Conservation (phyloP, 1,284 basidiomycete species). For the Cutaneotrichosporon sp. region DNA sequence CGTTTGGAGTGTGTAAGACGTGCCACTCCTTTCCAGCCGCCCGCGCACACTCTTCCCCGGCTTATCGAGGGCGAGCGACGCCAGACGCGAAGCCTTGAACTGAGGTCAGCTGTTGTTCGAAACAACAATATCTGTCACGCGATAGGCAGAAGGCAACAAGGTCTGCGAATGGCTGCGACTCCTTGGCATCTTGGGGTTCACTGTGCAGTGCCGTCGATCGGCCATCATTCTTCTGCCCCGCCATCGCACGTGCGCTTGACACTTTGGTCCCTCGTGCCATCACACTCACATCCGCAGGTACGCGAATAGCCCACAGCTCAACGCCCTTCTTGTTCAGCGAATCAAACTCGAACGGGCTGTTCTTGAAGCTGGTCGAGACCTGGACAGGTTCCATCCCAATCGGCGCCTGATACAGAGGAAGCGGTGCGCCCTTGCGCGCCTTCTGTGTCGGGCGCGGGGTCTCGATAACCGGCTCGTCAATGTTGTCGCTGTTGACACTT, state of each 20-base stretch:
- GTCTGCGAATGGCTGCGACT: too few species aligned
- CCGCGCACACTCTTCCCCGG: constrained; percentile 14
- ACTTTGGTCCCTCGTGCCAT: background rate
- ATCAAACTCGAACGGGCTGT: constrained; percentile 47
- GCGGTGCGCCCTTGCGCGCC: background rate
- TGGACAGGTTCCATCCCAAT: constrained; percentile 39
- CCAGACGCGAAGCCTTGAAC: constrained; percentile 46
- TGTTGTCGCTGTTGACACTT: constrained; percentile 13
- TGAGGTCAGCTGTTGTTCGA: constrained; percentile 18
- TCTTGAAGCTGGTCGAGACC: constrained; percentile 29
- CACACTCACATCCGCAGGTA: constrained; percentile 42
- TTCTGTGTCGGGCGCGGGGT: background rate
- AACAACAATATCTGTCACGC: background rate
- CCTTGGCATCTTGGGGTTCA: too few species aligned
- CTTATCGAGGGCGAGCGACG: constrained; percentile 24
- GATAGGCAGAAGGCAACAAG: background rate
- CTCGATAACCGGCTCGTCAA: background rate
- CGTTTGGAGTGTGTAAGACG: constrained; percentile 35
- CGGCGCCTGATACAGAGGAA: constrained; percentile 37
- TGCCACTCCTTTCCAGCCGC: constrained; percentile 35
- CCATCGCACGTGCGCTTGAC: too few species aligned
- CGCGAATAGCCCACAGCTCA: constrained; percentile 52
- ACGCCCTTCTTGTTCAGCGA: constrained; percentile 36
- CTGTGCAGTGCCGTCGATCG: background rate
- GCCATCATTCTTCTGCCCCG: background rate